Evolutionary conservation across 495 filamentous ascomycete species (phyloP).

Genomic region (Hypomontagnella submonticulosa): DNA sequence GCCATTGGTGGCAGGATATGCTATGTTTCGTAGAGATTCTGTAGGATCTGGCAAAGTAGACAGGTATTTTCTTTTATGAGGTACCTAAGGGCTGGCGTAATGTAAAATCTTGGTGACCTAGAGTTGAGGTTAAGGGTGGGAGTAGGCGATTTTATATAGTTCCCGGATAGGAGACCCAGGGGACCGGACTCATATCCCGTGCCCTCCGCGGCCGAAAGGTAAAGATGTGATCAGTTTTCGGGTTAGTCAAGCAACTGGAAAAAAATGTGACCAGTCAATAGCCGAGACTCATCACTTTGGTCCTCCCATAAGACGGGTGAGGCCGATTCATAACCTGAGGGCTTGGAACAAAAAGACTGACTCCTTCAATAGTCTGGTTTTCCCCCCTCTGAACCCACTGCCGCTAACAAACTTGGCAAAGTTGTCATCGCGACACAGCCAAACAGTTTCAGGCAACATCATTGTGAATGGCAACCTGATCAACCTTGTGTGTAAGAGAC

Average conservation of each 20-base stretch:
- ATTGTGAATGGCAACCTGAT: constrained; percentile 18
- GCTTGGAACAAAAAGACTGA: constrained; percentile 46
- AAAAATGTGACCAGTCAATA: constrained; percentile 42
- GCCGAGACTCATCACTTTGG: constrained; percentile 35
- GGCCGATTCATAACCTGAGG: constrained; percentile 56
- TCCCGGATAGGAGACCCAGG: constrained; percentile 7
- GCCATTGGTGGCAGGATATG: constrained; percentile 46
- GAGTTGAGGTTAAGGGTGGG: constrained; percentile 13
- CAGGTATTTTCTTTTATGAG: constrained; percentile 2
- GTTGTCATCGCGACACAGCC: constrained; percentile 1
- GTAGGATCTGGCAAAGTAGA: constrained; percentile 2
- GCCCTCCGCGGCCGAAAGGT: constrained; percentile 8
- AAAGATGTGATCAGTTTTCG: constrained; percentile 5
- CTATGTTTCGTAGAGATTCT: constrained; percentile 4
- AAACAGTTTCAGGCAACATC: constrained; percentile 19
- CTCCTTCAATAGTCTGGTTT: constrained; percentile 35
- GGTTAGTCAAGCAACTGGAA: constrained; percentile 28
- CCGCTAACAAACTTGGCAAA: constrained; percentile 1
- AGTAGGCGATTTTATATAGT: constrained; percentile 12
- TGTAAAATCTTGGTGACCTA: constrained; percentile 2
- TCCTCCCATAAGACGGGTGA: constrained; percentile 58
- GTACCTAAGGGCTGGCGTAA: background rate
- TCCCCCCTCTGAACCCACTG: constrained; percentile 5
- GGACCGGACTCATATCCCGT: constrained; percentile 8
- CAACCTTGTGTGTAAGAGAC: background rate